Evolutionary conservation across 2,329 filamentous ascomycete genomes (phyloP), one percentile per base, ranked within the genome.

Genomic region (Ophiostoma ips): DNA sequence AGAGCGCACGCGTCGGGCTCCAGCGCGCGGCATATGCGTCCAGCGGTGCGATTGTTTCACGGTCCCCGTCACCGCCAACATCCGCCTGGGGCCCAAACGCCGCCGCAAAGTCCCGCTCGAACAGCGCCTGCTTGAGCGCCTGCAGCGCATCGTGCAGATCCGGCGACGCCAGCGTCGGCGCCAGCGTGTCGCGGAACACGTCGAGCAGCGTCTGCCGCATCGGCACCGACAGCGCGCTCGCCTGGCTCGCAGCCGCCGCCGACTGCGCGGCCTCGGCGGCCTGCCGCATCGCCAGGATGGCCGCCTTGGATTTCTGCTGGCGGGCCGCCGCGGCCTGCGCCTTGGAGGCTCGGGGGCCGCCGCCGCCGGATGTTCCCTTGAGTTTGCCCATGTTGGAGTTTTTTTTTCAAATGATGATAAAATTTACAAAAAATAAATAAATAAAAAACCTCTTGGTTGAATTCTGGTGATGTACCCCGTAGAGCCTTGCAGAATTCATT

Each of bases 1-100:
- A 87, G 48, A 96, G 68, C 0, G 88, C 84, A 49, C 92, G 74
- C 48, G 84, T 84, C 2, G 90, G 86, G 64, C 88, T 95, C 89
- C 90, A 98, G 58, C 92, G 71, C 49, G 87, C 77, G 9, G 87
- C 87, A 68, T 98, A 98, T 10, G 84, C 85, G 53, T 84, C 78
- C 16, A 95, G 73, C 58, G 83, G 52, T 5, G 52, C 19, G 34
- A 21, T 21, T 11, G 15, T 38, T n/a, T 1, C 24, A 31, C 18
- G 16, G 30, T 47, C 43, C 5, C 37, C 34, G 16, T 21, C 47
- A 10, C 12, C 41, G 5, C 12, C 31, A 6, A 33, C 35, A 18
- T 49, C 48, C 2, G 19, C 16, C 1, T 8, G 5, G 5, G 24
- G 24, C 24, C 72, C 80, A 66, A 96, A 98, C 0, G 90, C 90